A percentile compares a stretch with the other conserved stretches of the same genome.
Evolutionary conservation across 495 filamentous ascomycete species (phyloP).

Genomic region (Penicillium desertorum): DNA sequence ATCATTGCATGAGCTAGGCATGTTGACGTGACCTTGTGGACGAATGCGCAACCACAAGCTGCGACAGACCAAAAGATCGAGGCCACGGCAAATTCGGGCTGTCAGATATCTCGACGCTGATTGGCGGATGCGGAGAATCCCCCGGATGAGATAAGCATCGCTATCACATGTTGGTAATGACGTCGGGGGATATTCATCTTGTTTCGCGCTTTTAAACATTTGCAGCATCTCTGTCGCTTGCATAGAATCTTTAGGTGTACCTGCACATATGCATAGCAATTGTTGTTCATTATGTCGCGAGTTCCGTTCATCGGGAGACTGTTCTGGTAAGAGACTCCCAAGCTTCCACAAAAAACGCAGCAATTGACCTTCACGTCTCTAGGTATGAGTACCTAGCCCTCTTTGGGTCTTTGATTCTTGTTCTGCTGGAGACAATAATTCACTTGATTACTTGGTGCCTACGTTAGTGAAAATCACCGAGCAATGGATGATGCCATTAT

Average conservation of each 20-base stretch:
- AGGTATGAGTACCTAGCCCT: slow-evolving; percentile 86
- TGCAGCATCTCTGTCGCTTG: slow-evolving; percentile 1
- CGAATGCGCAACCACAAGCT: slow-evolving; percentile 14
- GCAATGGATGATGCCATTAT: slow-evolving; percentile 13
- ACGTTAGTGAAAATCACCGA: slow-evolving; percentile 53
- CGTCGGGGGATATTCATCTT: slow-evolving; percentile 20
- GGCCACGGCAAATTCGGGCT: slow-evolving; percentile 24
- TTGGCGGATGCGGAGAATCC: slow-evolving; percentile 18
- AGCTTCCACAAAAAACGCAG: background rate
- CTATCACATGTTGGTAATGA: slow-evolving; percentile 37
- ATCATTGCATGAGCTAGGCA: slow-evolving; percentile 96
- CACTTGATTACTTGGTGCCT: slow-evolving; percentile 87
- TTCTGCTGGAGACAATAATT: slow-evolving; percentile 76
- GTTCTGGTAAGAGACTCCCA: slow-evolving; percentile 57
- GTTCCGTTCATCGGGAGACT: slow-evolving; percentile 84
- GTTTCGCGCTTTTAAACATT: slow-evolving; percentile 4
- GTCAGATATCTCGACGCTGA: slow-evolving; percentile 22
- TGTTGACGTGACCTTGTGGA: slow-evolving; percentile 41
- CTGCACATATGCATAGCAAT: slow-evolving; percentile 7
- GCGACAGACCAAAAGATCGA: background rate
- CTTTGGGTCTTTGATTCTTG: slow-evolving; percentile 74
- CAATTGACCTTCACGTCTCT: slow-evolving; percentile 6
- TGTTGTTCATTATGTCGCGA: slow-evolving; percentile 55
- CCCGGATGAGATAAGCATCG: slow-evolving; percentile 44
- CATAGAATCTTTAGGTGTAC: background rate